Percentiles rank a stretch among this genome's conserved stretches.
Evolutionary conservation across 2,329 filamentous ascomycete genomes (phyloP).

Genomic region (Leptographium flavum): DNA sequence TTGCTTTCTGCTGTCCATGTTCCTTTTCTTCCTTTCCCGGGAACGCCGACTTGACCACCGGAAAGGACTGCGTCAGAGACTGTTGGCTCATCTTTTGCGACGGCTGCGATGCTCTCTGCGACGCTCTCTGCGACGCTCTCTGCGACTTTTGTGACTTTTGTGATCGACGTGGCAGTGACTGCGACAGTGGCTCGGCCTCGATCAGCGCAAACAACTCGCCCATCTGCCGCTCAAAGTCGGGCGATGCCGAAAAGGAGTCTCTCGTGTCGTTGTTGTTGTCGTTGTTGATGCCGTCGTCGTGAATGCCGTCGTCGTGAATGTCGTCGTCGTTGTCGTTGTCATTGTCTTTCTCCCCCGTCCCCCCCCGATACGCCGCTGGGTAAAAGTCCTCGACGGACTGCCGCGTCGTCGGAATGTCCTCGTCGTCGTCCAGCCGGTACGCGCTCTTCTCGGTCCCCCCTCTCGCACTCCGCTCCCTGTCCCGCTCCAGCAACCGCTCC

Average conservation of each 20-base stretch:
- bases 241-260: neutral
- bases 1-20: neutral
- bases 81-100: no score
- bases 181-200: neutral
- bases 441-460: no score
- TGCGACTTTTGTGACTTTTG: no score
- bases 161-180: conserved; percentile 1
- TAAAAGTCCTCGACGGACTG: conserved; percentile 83
- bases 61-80: neutral
- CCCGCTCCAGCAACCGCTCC: conserved; percentile 39
- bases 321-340: no score
- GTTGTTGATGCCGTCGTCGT: no score
- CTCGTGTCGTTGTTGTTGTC: no score
- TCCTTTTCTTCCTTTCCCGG: neutral
- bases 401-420: conserved; percentile 55
- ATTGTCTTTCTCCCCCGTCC: neutral
- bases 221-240: conserved; percentile 7
- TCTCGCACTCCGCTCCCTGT: no score
- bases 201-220: neutral
- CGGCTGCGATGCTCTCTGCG: no score
- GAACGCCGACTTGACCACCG: neutral
- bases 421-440: conserved; percentile 35
- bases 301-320: no score
- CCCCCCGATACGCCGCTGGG: conserved; percentile 24
- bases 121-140: no score